A percentile compares a stretch with the other conserved stretches of the same genome.
Conservation (phyloP, 176 grass and related monocot genomes). For the Panicum miliaceum region DNA sequence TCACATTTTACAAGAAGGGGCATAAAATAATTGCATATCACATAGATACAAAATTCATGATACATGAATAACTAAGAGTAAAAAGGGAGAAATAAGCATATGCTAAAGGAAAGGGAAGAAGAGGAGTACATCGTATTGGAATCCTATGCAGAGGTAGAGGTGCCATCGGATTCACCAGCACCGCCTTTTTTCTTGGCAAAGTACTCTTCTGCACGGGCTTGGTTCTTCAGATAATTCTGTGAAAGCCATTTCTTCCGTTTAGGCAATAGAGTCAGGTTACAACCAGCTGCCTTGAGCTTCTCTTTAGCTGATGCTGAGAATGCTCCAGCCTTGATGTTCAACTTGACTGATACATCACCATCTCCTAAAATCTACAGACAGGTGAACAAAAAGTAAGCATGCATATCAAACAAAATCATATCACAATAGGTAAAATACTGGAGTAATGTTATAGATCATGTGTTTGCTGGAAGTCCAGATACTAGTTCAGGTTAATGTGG, state of each 20-base stretch:
- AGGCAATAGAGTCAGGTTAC: conserved; percentile 72
- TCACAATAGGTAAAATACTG: not conserved
- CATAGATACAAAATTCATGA: conserved; percentile 47
- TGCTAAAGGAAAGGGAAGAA: conserved; percentile 40
- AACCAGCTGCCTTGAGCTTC: conserved; percentile 88
- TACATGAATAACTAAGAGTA: not conserved
- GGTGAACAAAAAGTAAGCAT: conserved; percentile 27
- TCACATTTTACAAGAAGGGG: not conserved
- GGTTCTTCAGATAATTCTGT: conserved; percentile 83
- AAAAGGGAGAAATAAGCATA: conserved; percentile 31
- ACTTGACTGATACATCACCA: conserved; percentile 84
- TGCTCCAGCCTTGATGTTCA: conserved; percentile 87
- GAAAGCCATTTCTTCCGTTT: conserved; percentile 96
- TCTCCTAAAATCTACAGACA: conserved; percentile 83
- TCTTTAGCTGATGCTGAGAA: conserved; percentile 80
- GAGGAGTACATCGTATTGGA: conserved; percentile 43
- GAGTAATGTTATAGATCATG: not conserved
- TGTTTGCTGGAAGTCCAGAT: not conserved
- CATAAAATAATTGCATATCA: conserved; percentile 30
- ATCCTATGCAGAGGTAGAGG: conserved; percentile 29
- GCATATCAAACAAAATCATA: not conserved
- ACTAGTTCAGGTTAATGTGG: not conserved
- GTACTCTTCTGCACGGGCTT: conserved; percentile 85
- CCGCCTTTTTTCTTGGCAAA: conserved; percentile 71
- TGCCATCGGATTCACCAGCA: conserved; percentile 45